Conservation (phyloP, 2,329 filamentous ascomycete species). For the Cladosporium sp. region DNA sequence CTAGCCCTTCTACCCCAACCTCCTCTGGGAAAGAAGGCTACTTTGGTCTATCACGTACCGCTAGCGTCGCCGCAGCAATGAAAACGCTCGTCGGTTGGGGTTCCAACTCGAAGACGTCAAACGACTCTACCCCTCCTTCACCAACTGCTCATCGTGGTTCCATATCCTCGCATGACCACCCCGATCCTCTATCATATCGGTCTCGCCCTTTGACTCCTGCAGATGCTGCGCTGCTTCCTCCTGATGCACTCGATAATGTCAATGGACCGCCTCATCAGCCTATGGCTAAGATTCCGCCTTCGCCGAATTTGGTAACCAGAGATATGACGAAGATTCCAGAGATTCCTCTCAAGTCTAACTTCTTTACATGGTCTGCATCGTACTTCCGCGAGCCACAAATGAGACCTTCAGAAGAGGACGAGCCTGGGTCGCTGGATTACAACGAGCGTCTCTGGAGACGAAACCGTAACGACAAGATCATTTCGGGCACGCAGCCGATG, state of each 20-base stretch:
- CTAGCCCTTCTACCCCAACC: constrained; percentile 42
- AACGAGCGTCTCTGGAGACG: constrained; percentile 91
- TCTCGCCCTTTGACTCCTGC: constrained; percentile 38
- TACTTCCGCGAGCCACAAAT: constrained; percentile 99
- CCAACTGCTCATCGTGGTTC: constrained; percentile 25
- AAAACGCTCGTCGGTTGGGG: constrained; percentile 53
- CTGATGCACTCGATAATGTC: constrained; percentile 65
- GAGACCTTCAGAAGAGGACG: constrained; percentile 92
- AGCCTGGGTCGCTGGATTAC: constrained; percentile 93
- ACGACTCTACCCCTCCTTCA: constrained; percentile 21
- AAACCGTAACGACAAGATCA: constrained; percentile 86
- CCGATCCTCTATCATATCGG: constrained; percentile 29
- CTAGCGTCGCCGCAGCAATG: constrained; percentile 61
- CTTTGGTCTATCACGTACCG: constrained; percentile 59
- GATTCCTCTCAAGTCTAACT: constrained; percentile 75
- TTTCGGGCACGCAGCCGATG: constrained; percentile 86
- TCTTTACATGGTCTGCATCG: constrained; percentile 91
- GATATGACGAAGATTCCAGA: constrained; percentile 55
- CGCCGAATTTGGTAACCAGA: constrained; percentile 66
- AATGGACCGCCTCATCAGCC: constrained; percentile 57
- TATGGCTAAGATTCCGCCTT: constrained; percentile 71
- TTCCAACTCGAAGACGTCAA: constrained; percentile 25
- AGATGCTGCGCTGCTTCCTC: constrained; percentile 48
- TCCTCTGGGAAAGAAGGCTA: constrained; percentile 54
- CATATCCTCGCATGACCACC: constrained; percentile 15